Percentiles rank a stretch among this genome's conserved stretches.
Evolutionary conservation across 2,329 filamentous ascomycete genomes (phyloP).

Genomic region (Talaromyces amestolkiae): DNA sequence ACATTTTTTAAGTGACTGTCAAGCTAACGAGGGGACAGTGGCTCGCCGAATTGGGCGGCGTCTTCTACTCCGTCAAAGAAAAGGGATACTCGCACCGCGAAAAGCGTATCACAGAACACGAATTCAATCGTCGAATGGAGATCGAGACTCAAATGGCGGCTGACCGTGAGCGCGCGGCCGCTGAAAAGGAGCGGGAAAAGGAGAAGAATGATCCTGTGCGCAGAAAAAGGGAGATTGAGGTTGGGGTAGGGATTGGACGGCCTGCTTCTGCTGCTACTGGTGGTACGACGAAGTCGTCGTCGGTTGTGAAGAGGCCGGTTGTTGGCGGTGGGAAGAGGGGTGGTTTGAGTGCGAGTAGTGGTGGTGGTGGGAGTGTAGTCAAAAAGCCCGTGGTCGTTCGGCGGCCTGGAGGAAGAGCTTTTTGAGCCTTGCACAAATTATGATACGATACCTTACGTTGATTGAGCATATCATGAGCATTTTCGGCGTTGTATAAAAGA

Average conservation of each 20-base stretch:
- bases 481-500: background rate
- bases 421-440: conserved; percentile 22
- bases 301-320: conserved; percentile 36
- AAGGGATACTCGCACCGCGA: conserved; percentile 90
- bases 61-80: conserved; percentile 96
- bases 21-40: conserved; percentile 50
- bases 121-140: conserved; percentile 90
- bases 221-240: conserved; percentile 38
- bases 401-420: conserved; percentile 34
- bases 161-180: conserved; percentile 63
- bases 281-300: conserved; percentile 15
- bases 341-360: conserved; percentile 26
- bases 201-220: conserved; percentile 36
- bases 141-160: conserved; percentile 89
- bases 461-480: background rate
- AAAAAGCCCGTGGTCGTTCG: conserved; percentile 38
- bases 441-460: background rate
- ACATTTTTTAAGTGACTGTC: background rate
- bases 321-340: conserved; percentile 29
- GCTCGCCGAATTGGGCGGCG: conserved; percentile 92
- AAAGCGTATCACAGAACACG: conserved; percentile 81
- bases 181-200: conserved; percentile 40
- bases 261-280: conserved; percentile 4
- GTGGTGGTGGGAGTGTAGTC: conserved; percentile 37
- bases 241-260: conserved; percentile 19